A percentile compares a stretch with the other conserved stretches of the same genome.
These are phyloP conservation scores for Trypanosoma grayi DNA, from an alignment of 208 protist genomes.

Conservation along the genomic window DNA sequence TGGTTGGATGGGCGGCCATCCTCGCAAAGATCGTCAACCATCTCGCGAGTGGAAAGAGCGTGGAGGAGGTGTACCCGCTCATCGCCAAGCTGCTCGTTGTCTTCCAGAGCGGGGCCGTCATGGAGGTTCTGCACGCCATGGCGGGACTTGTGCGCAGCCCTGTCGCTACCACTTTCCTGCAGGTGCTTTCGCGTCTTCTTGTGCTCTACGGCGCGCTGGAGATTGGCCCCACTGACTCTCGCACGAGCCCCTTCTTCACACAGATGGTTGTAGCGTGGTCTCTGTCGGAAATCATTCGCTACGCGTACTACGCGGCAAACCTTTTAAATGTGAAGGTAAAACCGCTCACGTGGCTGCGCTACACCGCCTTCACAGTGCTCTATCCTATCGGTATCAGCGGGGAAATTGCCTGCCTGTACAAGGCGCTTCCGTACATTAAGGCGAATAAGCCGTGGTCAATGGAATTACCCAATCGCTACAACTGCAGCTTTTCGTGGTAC, in stretches of 20 bases:
- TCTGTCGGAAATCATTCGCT: constrained; percentile 86
- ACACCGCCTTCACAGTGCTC: constrained; percentile 87
- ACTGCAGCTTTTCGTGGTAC: constrained; percentile 83
- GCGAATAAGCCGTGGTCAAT: constrained; percentile 61
- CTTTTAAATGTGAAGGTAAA: constrained; percentile 36
- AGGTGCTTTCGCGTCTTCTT: constrained; percentile 83
- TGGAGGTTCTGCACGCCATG: constrained; percentile 82
- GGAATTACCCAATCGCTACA: constrained; percentile 77
- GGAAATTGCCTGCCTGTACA: constrained; percentile 81
- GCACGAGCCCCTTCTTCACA: constrained; percentile 43
- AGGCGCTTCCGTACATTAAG: constrained; percentile 67
- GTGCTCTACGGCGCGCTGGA: constrained; percentile 79
- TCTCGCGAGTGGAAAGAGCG: constrained; percentile 27
- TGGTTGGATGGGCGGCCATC: constrained; percentile 61
- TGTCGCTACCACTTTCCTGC: constrained; percentile 79
- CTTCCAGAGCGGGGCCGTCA: constrained; percentile 78
- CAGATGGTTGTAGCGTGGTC: constrained; percentile 87
- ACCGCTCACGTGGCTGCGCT: constrained; percentile 84
- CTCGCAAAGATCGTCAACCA: constrained; percentile 51
- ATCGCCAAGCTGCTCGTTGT: constrained; percentile 68
- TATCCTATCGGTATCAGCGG: constrained; percentile 90
- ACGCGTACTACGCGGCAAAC: constrained; percentile 82
- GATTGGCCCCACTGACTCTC: constrained; percentile 53
- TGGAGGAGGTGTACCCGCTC: constrained; percentile 53
- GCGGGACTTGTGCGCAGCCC: constrained; percentile 74